phyloP scores from a whole-genome alignment of 75 land plant species.

The Pinus albicaulis region DNA sequence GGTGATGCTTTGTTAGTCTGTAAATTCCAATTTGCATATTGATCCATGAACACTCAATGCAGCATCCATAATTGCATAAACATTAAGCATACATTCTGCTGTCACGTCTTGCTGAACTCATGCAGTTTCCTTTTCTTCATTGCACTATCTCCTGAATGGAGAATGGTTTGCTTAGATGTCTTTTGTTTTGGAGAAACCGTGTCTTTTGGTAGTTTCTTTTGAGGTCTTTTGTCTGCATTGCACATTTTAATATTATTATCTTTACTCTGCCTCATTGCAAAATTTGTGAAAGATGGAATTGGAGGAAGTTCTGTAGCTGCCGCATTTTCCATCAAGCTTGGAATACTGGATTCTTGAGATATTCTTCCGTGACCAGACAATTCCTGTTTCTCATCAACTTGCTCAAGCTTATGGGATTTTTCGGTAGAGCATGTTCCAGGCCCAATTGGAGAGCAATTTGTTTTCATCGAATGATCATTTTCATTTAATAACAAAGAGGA shows the following conservation, averaged over 20 bases:
- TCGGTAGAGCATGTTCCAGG: neutral
- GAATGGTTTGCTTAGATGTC: neutral
- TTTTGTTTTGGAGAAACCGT: neutral
- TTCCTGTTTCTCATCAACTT: neutral
- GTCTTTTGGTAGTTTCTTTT: neutral
- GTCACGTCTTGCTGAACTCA: neutral
- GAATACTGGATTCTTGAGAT: neutral
- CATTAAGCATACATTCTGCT: no score
- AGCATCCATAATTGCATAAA: neutral
- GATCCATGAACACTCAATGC: neutral
- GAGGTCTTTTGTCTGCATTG: neutral
- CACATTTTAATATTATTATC: neutral
- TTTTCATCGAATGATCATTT: constrained; percentile 6
- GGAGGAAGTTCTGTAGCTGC: constrained; percentile 28
- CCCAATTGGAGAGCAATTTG: constrained; percentile 1
- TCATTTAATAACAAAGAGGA: neutral
- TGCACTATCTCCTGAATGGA: no score
- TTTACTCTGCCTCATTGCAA: constrained; percentile 20
- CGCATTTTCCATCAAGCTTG: neutral
- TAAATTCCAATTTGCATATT: neutral
- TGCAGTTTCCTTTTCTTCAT: constrained; percentile 5
- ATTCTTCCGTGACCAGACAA: neutral
- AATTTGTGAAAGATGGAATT: constrained; percentile 57
- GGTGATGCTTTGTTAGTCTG: neutral
- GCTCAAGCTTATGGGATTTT: neutral